Evolutionary conservation across 23 red algal species (phyloP).

Genomic region (Agarophyton chilense): DNA sequence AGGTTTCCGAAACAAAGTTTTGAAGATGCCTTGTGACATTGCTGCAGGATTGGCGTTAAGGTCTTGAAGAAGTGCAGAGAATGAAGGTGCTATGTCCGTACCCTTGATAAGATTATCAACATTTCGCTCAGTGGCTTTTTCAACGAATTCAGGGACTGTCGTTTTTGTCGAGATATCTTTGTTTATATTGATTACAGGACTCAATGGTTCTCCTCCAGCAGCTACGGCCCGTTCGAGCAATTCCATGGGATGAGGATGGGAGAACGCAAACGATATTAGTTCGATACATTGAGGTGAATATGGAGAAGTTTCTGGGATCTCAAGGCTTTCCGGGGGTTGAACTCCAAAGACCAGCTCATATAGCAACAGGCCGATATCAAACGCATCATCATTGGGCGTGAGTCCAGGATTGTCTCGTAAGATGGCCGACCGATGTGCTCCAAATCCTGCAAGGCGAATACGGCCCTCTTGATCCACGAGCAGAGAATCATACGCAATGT

Average conservation of each 20-base stretch:
- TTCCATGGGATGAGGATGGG: slow-evolving; percentile 37
- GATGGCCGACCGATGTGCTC: slow-evolving; percentile 58
- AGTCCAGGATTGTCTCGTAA: slow-evolving; percentile 63
- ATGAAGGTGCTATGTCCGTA: slow-evolving; percentile 37
- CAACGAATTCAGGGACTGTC: neutral
- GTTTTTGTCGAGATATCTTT: neutral
- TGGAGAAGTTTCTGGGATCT: neutral
- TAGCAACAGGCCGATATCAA: slow-evolving; percentile 57
- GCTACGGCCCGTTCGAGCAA: slow-evolving; percentile 2
- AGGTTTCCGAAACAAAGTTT: slow-evolving; percentile 64
- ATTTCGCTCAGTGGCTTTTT: slow-evolving; percentile 38
- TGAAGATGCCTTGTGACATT: slow-evolving; percentile 58
- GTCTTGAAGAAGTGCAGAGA: slow-evolving; percentile 40
- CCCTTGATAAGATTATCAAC: slow-evolving; percentile 50
- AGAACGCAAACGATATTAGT: slow-evolving; percentile 25
- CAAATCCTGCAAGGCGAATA: slow-evolving; percentile 59
- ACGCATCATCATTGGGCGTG: slow-evolving; percentile 49
- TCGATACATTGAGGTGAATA: slow-evolving; percentile 46
- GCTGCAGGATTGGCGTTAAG: slow-evolving; percentile 32
- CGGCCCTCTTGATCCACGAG: slow-evolving; percentile 47
- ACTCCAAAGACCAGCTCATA: slow-evolving; percentile 46
- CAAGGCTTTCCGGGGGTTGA: slow-evolving; percentile 34
- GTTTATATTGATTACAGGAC: slow-evolving; percentile 21
- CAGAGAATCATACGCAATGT: slow-evolving; percentile 62
- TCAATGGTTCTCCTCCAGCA: slow-evolving; percentile 26